Conservation (phyloP, 2,329 filamentous ascomycete species). For the Geosmithia flava region DNA sequence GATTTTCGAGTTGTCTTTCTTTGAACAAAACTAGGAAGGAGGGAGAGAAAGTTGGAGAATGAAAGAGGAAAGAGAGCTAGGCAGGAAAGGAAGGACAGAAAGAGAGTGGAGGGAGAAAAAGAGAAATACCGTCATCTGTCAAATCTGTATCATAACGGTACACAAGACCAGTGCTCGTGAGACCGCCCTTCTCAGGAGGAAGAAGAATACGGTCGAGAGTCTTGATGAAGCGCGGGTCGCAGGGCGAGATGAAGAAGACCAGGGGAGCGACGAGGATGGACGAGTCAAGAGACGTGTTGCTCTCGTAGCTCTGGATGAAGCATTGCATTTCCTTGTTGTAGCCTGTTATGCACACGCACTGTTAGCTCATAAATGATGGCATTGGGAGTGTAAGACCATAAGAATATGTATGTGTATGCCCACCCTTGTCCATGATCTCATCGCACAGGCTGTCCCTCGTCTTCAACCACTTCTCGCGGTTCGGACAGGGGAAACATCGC, state of each 20-base stretch:
- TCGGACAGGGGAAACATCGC: constrained; percentile 62
- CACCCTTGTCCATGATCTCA: constrained; percentile 61
- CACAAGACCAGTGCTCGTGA: constrained; percentile 64
- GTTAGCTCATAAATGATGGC: too few species aligned
- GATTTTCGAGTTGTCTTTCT: too few species aligned
- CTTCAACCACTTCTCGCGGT: constrained; percentile 51
- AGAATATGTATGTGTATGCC: background rate
- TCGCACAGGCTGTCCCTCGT: constrained; percentile 60
- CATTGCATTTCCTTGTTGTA: constrained; percentile 58
- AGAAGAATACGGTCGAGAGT: constrained; percentile 63
- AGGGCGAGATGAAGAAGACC: constrained; percentile 69
- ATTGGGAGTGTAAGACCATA: too few species aligned
- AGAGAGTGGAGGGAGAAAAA: background rate
- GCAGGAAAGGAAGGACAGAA: background rate
- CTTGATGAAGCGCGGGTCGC: constrained; percentile 61
- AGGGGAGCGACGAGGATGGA: constrained; percentile 65
- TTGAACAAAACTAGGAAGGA: background rate
- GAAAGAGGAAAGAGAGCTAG: too few species aligned
- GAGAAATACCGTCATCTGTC: constrained; percentile 51
- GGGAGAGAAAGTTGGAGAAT: background rate
- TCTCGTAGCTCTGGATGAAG: constrained; percentile 70
- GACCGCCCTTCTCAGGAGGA: constrained; percentile 60
- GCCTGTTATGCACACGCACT: constrained; percentile 47
- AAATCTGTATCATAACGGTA: constrained; percentile 61
- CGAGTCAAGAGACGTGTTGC: constrained; percentile 56